Base-by-base conservation (phyloP, 208 protist species). In the Phytomonas sp. region DNA sequence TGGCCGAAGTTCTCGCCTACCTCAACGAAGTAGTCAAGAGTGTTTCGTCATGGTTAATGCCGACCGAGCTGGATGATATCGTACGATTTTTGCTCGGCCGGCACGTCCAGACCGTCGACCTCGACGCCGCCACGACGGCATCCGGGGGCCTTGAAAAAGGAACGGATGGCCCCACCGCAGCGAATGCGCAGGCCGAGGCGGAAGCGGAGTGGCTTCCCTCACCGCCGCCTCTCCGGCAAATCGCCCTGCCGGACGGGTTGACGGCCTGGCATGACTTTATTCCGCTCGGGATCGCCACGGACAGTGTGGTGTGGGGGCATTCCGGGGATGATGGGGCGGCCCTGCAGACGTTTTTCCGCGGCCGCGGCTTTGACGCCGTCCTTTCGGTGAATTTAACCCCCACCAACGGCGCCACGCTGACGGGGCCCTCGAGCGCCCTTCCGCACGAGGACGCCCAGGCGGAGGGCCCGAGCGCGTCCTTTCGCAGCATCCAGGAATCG, bases 1-100 rank as follows among this genome's bases (percentile, higher is more conserved):
- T 93, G 87, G 71, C 77, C 14, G 87, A 93, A 67, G 77, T 79
- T 5, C 76, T 90, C 11, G 77, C 75, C 0, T 77, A 84, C 68
- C 71, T 93, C 31, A 64, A 79, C 59, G 74, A 69, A n/a, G 74
- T 82, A 19, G 60, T 78, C 30, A 70, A 86, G 12, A 73, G 78
- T 40, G 84, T 93, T 5, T 80, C 80, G n/a, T 73, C 73, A 12
- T 66, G 82, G 31, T 70, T 94, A 60, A 81, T 89, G 71, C 82
- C 88, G 0, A 81, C 78, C 0, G 83, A 87, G 66, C 70, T 88
- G 37, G 61, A 82, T 29, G 73, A 81, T 29, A 70, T 94, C n/a
- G 78, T 80, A 45, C 63, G 69, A 1, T 94, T 94, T 66, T 72
- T 94, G 29, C 71, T 71, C 10, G 71, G 76, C 0, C 71, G 76